Conservation (phyloP, 2,329 filamentous ascomycete species). For the Chaetomium strumarium region DNA sequence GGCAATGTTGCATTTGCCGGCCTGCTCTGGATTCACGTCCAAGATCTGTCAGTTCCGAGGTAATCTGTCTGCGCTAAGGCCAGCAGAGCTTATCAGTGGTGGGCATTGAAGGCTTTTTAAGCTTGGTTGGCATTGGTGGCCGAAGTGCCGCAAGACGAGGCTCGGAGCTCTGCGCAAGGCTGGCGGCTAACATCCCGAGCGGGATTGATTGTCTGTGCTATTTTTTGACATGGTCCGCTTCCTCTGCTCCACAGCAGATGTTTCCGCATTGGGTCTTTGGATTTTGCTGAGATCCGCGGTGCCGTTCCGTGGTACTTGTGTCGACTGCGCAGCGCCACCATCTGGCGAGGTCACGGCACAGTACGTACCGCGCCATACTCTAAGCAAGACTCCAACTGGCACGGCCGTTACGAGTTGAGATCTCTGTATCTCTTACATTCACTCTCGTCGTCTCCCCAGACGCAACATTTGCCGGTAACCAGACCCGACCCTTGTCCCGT, state of each 20-base stretch:
- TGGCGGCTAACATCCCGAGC: slow-evolving; percentile 22
- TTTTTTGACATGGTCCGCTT: slow-evolving; percentile 24
- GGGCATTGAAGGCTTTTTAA: background rate
- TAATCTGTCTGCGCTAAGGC: no score
- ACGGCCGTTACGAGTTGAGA: slow-evolving; percentile 5
- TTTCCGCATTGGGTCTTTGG: slow-evolving; percentile 14
- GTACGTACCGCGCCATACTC: slow-evolving; percentile 18
- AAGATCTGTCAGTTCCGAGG: no score
- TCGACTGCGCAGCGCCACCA: slow-evolving; percentile 3
- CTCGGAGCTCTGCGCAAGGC: slow-evolving; percentile 20
- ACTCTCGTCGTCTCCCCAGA: slow-evolving; percentile 7
- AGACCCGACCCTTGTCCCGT: background rate
- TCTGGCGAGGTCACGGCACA: slow-evolving; percentile 18
- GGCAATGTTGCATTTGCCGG: slow-evolving; percentile 10
- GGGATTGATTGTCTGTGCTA: slow-evolving; percentile 14
- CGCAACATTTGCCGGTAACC: slow-evolving; percentile 3
- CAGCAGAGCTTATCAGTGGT: background rate
- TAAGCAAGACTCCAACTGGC: slow-evolving; percentile 10
- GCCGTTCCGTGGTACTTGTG: slow-evolving; percentile 4
- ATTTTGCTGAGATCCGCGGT: slow-evolving; percentile 2
- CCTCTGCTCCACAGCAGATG: slow-evolving; percentile 14
- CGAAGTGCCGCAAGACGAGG: slow-evolving; percentile 20
- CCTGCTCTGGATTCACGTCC: background rate
- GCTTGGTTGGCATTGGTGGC: background rate
- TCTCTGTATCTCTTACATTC: background rate